Percentiles rank a stretch among this genome's conserved stretches.
Conservation (phyloP, 1,139 yeast genomes). For the Yamadazyma sp. region DNA sequence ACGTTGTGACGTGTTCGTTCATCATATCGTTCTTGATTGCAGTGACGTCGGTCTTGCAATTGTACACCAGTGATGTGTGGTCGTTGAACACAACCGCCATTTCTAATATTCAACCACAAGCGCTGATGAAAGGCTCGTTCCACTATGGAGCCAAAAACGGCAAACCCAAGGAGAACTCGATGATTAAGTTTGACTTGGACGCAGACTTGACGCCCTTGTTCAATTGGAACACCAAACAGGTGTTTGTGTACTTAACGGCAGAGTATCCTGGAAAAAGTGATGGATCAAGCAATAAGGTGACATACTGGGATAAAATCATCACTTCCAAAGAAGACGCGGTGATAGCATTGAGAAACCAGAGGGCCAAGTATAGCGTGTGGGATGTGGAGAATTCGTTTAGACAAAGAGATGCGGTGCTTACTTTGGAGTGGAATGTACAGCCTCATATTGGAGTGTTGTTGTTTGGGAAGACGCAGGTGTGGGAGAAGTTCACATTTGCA, state of each 20-base stretch:
- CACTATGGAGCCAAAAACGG: slow-evolving; percentile 71
- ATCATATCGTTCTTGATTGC: slow-evolving; percentile 47
- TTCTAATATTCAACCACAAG: slow-evolving; percentile 38
- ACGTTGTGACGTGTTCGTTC: slow-evolving; percentile 53
- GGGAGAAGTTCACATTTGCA: slow-evolving; percentile 30
- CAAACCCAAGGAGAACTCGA: slow-evolving; percentile 78
- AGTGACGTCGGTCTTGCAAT: slow-evolving; percentile 49
- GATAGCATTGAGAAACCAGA: slow-evolving; percentile 49
- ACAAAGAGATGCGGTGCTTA: slow-evolving; percentile 66
- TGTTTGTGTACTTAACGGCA: slow-evolving; percentile 85
- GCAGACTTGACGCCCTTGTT: slow-evolving; percentile 68
- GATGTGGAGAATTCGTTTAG: slow-evolving; percentile 72
- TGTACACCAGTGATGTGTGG: slow-evolving; percentile 47
- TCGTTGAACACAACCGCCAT: slow-evolving; percentile 39
- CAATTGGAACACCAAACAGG: slow-evolving; percentile 97
- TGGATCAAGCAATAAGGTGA: slow-evolving; percentile 61
- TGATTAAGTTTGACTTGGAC: slow-evolving; percentile 68
- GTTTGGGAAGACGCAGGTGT: slow-evolving; percentile 56
- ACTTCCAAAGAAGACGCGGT: slow-evolving; percentile 57
- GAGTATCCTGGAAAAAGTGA: slow-evolving; percentile 69
- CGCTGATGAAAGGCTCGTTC: slow-evolving; percentile 60
- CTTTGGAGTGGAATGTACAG: slow-evolving; percentile 88
- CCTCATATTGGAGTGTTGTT: slow-evolving; percentile 83
- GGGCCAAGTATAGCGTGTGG: slow-evolving; percentile 84
- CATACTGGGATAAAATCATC: slow-evolving; percentile 90